These are phyloP conservation scores for Hyparrhenia diplandra DNA, from an alignment of 176 grass and related monocot genomes.

Conservation along the genomic window DNA sequence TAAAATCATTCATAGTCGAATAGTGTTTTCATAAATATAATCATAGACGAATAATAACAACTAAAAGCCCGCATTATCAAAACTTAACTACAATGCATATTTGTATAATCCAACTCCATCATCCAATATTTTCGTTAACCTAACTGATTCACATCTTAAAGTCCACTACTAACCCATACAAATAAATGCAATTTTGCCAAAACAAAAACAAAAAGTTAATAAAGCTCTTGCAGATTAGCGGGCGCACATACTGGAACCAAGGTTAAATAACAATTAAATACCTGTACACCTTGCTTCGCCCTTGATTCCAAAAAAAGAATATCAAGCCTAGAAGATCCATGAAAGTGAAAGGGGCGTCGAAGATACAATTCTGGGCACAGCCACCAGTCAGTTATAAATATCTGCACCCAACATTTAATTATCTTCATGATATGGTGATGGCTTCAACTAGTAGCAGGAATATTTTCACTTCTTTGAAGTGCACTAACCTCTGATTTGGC, in stretches of 20 bases:
- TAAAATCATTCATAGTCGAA: not conserved
- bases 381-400: conserved; percentile 95
- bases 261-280: conserved; percentile 22
- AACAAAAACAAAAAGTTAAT: not conserved
- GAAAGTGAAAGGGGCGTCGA: conserved; percentile 56
- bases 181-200: not conserved
- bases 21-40: not conserved
- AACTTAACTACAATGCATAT: not conserved
- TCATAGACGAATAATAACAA: not conserved
- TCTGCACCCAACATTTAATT: conserved; percentile 48
- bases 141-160: not conserved
- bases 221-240: not conserved
- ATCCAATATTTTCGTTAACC: not conserved
- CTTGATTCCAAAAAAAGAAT: conserved; percentile 59
- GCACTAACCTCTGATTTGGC: conserved; percentile 76
- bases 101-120: not conserved
- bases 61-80: not conserved
- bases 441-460: not conserved
- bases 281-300: conserved; percentile 87
- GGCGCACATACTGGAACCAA: not conserved
- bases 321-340: conserved; percentile 73
- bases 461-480: conserved; percentile 4
- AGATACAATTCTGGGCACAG: conserved; percentile 87
- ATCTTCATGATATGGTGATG: conserved; percentile 13
- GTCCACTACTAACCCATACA: not conserved